Conservation (phyloP, 139 green algal species). For the Closterium sp. region DNA sequence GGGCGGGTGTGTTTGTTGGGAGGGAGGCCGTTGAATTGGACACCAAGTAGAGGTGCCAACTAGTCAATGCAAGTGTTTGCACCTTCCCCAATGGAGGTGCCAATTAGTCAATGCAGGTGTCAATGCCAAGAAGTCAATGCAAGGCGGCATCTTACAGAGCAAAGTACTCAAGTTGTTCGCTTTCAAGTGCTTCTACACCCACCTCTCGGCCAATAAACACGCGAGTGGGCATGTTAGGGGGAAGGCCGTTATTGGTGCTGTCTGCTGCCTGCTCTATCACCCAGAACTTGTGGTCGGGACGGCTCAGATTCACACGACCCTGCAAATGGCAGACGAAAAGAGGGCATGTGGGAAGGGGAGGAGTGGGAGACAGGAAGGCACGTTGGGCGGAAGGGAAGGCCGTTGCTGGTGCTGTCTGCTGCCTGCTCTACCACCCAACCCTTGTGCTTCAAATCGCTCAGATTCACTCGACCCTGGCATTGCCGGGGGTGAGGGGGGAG, state of each 20-base stretch:
- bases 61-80: too few species aligned
- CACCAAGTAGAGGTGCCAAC: too few species aligned
- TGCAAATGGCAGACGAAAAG: neutral
- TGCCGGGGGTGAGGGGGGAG: neutral
- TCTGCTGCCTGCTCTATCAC: constrained; percentile 32
- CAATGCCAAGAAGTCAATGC: too few species aligned
- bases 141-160: too few species aligned
- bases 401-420: neutral
- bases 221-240: constrained; percentile 15
- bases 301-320: neutral
- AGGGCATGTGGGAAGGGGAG: neutral
- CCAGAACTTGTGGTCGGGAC: constrained; percentile 48
- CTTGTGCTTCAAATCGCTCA: neutral
- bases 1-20: too few species aligned
- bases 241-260: constrained; percentile 32
- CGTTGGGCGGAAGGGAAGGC: neutral
- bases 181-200: too few species aligned
- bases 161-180: too few species aligned
- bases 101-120: too few species aligned
- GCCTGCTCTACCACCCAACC: neutral
- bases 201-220: constrained; percentile 74
- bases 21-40: too few species aligned
- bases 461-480: too few species aligned
- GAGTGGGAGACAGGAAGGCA: neutral
- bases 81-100: too few species aligned